phyloP scores from a whole-genome alignment of 352 stramenopile genomes.

The Bremia lactucae region DNA sequence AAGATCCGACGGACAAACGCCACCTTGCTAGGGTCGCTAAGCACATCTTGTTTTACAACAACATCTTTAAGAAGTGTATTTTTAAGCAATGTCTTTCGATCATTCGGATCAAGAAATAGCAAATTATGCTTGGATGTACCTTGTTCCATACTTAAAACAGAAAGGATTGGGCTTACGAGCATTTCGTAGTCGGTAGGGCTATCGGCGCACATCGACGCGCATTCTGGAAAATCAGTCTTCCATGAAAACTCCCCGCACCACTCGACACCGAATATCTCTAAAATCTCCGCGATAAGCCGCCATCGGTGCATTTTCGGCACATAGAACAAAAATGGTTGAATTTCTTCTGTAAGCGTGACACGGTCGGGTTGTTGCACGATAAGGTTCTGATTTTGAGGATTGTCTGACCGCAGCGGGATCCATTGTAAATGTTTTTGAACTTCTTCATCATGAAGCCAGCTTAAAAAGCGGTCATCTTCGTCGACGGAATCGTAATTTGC shows the following conservation, averaged over 20 bases:
- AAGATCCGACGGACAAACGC: slow-evolving; percentile 35
- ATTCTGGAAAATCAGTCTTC: slow-evolving; percentile 5
- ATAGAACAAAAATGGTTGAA: slow-evolving; percentile 66
- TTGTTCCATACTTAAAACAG: slow-evolving; percentile 27
- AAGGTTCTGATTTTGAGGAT: slow-evolving; percentile 31
- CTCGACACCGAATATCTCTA: slow-evolving; percentile 39
- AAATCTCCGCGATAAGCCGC: slow-evolving; percentile 24
- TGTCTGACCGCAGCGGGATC: slow-evolving; percentile 34
- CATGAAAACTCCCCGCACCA: slow-evolving; percentile 15
- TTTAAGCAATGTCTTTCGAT: slow-evolving; percentile 20
- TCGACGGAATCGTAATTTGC: slow-evolving; percentile 25
- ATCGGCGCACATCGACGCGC: slow-evolving; percentile 28
- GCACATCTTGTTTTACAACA: slow-evolving; percentile 8
- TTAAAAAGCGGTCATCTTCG: slow-evolving; percentile 28
- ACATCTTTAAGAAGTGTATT: slow-evolving; percentile 15
- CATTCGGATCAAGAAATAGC: slow-evolving; percentile 21
- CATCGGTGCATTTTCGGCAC: slow-evolving; percentile 27
- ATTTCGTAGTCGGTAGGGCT: slow-evolving; percentile 22
- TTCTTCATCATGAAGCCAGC: slow-evolving; percentile 41
- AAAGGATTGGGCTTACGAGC: slow-evolving; percentile 31
- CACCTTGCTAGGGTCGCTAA: slow-evolving; percentile 31
- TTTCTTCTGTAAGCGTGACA: slow-evolving; percentile 56
- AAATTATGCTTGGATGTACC: slow-evolving; percentile 2
- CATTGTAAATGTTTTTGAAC: slow-evolving; percentile 34
- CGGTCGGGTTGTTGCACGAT: slow-evolving; percentile 59